phyloP scores from a whole-genome alignment of 2,329 filamentous ascomycete genomes.

The Hymenoscyphus albidus region DNA sequence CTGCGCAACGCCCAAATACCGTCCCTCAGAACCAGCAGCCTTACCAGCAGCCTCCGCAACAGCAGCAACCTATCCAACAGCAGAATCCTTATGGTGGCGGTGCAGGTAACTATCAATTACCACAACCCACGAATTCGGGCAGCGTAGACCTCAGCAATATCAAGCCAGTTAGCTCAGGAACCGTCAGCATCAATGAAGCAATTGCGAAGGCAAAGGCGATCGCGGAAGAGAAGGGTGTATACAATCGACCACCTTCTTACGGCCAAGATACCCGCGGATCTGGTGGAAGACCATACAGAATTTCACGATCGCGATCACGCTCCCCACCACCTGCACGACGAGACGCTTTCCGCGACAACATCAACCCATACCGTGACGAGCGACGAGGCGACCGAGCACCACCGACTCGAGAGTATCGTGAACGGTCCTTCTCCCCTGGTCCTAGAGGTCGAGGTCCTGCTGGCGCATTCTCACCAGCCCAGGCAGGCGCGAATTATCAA shows the following conservation, averaged over 20 bases:
- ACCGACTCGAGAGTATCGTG: constrained; percentile 53
- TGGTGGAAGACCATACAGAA: constrained; percentile 54
- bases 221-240: constrained; percentile 74
- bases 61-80: constrained; percentile 43
- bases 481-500: constrained; percentile 43
- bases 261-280: constrained; percentile 43
- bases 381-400: constrained; percentile 63
- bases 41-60: constrained; percentile 24
- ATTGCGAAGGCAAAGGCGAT: constrained; percentile 81
- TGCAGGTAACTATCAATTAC: constrained; percentile 38
- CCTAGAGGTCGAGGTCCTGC: constrained; percentile 48
- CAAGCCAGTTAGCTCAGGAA: constrained; percentile 74
- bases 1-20: constrained; percentile 46
- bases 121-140: constrained; percentile 63
- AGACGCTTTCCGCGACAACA: constrained; percentile 69
- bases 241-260: constrained; percentile 50
- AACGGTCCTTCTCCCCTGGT: constrained; percentile 69
- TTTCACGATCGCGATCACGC: constrained; percentile 64
- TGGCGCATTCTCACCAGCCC: constrained; percentile 58
- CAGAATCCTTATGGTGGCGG: constrained; percentile 40
- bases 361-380: constrained; percentile 82
- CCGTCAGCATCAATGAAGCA: constrained; percentile 78
- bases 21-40: constrained; percentile 42
- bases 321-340: constrained; percentile 66
- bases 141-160: constrained; percentile 77